Percentiles rank a stretch among this genome's conserved stretches.
phyloP scores from a whole-genome alignment of 2,329 filamentous ascomycete genomes.

The Falciphora oryzae region DNA sequence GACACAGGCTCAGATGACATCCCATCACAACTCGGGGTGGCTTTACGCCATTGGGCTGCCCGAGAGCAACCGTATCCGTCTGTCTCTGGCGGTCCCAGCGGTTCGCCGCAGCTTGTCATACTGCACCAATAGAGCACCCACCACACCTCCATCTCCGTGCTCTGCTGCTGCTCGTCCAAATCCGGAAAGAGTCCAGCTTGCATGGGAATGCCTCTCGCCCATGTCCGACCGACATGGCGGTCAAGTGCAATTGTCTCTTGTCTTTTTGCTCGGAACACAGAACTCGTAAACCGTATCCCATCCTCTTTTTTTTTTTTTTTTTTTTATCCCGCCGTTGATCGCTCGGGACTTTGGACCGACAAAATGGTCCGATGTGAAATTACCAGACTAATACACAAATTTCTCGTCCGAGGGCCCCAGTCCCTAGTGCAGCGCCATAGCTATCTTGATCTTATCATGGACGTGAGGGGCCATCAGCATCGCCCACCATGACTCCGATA shows the following conservation, averaged over 20 bases:
- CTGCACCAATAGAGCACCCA: background rate
- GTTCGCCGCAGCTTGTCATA: background rate
- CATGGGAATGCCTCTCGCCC: background rate
- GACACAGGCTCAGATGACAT: background rate
- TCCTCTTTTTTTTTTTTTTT: background rate
- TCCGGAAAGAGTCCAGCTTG: background rate
- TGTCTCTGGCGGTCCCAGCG: too few relatives aligned
- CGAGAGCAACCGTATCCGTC: too few relatives aligned
- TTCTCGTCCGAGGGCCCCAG: background rate
- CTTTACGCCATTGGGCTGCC: background rate
- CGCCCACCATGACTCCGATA: too few relatives aligned
- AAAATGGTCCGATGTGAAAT: background rate
- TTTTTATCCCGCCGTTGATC: too few relatives aligned
- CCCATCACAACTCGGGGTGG: background rate
- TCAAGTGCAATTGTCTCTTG: background rate
- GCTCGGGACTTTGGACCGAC: background rate
- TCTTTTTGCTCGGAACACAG: background rate
- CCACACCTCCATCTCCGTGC: background rate
- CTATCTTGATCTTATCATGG: background rate
- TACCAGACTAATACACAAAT: background rate
- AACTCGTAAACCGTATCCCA: background rate
- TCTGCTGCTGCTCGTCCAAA: background rate
- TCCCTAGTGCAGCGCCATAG: background rate
- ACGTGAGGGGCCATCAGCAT: too few relatives aligned
- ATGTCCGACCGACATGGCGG: slow-evolving; percentile 2